Percentiles rank a stretch among this genome's conserved stretches.
Evolutionary conservation across 2,329 filamentous ascomycete species (phyloP).

Genomic region (Colletotrichum kahawae): DNA sequence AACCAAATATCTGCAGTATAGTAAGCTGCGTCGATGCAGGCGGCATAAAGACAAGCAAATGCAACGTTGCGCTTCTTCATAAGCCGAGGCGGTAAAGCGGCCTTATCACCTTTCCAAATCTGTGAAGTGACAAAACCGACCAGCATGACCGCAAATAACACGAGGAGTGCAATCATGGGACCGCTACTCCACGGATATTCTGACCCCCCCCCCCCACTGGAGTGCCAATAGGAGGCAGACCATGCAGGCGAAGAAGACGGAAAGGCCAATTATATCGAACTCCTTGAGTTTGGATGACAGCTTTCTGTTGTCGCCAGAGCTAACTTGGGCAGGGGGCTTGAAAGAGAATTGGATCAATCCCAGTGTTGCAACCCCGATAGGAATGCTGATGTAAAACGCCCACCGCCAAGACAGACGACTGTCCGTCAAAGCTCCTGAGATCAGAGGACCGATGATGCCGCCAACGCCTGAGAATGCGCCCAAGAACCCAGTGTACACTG

Average conservation of each 20-base stretch:
- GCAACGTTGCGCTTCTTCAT: slow-evolving; percentile 32
- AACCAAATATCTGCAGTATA: slow-evolving; percentile 37
- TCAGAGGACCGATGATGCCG: slow-evolving; percentile 25
- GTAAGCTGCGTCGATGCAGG: slow-evolving; percentile 26
- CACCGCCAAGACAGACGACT: slow-evolving; percentile 36
- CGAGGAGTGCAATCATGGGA: slow-evolving; percentile 37
- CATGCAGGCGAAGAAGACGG: slow-evolving; percentile 24
- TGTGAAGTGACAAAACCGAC: slow-evolving; percentile 36
- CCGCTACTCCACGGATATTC: slow-evolving; percentile 36
- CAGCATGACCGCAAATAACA: slow-evolving; percentile 35
- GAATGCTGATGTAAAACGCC: slow-evolving; percentile 32
- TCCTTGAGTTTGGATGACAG: slow-evolving; percentile 22
- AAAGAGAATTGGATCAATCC: slow-evolving; percentile 32
- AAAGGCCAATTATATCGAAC: slow-evolving; percentile 27
- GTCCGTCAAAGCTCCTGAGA: slow-evolving; percentile 33
- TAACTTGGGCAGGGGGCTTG: background rate
- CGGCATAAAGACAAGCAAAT: slow-evolving; percentile 26
- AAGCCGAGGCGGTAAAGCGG: slow-evolving; percentile 39
- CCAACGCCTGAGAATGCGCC: slow-evolving; percentile 44
- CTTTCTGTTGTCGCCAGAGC: slow-evolving; percentile 13
- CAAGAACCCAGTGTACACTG: slow-evolving; percentile 41
- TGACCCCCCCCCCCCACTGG: slow-evolving; percentile 45
- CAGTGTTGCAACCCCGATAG: slow-evolving; percentile 27
- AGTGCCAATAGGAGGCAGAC: slow-evolving; percentile 50
- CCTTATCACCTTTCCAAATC: slow-evolving; percentile 35